phyloP scores from a whole-genome alignment of 345 rosid species.

The Carallia pectinifolia region DNA sequence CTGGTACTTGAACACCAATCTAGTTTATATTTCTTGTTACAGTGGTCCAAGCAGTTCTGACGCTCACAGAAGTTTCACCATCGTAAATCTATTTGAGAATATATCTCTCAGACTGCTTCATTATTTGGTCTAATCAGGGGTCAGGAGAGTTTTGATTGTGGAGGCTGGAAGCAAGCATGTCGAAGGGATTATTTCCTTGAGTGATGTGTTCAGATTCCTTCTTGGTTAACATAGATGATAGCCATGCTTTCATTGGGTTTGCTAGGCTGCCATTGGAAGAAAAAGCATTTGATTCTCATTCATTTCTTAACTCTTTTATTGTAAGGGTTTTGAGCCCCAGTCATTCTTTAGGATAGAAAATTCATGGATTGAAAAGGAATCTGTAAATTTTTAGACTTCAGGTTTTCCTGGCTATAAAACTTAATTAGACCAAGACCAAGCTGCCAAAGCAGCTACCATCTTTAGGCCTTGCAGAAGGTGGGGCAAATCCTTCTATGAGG shows the following conservation, averaged over 20 bases:
- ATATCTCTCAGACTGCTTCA: background rate
- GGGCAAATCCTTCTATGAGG: too few relatives aligned
- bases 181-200: constrained; percentile 71
- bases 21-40: background rate
- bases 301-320: constrained; percentile 18
- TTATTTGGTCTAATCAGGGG: constrained; percentile 39
- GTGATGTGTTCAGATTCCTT: constrained; percentile 68
- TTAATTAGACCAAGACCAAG: constrained; percentile 19
- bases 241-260: constrained; percentile 8
- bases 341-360: constrained; percentile 36
- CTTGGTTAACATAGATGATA: constrained; percentile 34
- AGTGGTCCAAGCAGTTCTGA: background rate
- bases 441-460: constrained; percentile 20
- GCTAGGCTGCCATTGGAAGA: constrained; percentile 17
- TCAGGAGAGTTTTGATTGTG: constrained; percentile 68
- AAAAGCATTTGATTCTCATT: constrained; percentile 12
- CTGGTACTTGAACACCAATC: constrained; percentile 39
- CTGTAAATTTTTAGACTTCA: constrained; percentile 44
- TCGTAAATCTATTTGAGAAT: background rate
- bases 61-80: background rate
- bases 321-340: constrained; percentile 23
- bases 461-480: constrained; percentile 24
- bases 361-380: constrained; percentile 38
- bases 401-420: constrained; percentile 18
- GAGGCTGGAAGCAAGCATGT: constrained; percentile 90